Conservation (phyloP, 768 basidiomycete genomes). For the Lactarius tabidus region DNA sequence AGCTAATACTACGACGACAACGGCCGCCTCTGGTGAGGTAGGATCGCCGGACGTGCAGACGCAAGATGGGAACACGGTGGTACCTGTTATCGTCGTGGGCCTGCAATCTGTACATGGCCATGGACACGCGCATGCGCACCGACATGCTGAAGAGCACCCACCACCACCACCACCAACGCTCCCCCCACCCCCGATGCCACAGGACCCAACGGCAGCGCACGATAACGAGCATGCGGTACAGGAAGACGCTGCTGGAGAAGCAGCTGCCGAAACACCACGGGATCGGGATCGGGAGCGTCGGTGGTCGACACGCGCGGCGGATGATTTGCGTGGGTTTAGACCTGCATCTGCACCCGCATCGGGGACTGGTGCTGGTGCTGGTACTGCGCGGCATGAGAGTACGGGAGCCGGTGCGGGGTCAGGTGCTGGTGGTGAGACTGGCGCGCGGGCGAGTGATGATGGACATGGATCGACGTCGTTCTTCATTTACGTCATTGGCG, state of each 20-base stretch:
- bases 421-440: not conserved
- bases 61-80: slow-evolving; percentile 41
- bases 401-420: not conserved
- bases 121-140: slow-evolving; percentile 9
- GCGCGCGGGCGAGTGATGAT: slow-evolving; percentile 13
- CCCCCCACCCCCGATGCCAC: not conserved
- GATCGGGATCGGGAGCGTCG: slow-evolving; percentile 29
- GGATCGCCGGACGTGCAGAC: slow-evolving; percentile 11
- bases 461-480: slow-evolving; percentile 50
- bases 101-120: slow-evolving; percentile 66
- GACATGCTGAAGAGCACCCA: slow-evolving; percentile 9
- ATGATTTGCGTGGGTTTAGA: slow-evolving; percentile 53
- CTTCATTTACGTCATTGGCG: not conserved
- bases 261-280: not conserved
- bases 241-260: not conserved
- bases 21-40: slow-evolving; percentile 1
- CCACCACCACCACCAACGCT: not conserved
- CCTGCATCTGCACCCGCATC: no score
- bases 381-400: slow-evolving; percentile 25
- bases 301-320: slow-evolving; percentile 62
- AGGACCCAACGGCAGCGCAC: not conserved
- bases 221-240: not conserved
- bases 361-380: no score
- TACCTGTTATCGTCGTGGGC: slow-evolving; percentile 82
- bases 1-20: slow-evolving; percentile 3